These are phyloP conservation scores for Cercis canadensis DNA, from an alignment of 306 rosid genomes.

Conservation along the genomic window DNA sequence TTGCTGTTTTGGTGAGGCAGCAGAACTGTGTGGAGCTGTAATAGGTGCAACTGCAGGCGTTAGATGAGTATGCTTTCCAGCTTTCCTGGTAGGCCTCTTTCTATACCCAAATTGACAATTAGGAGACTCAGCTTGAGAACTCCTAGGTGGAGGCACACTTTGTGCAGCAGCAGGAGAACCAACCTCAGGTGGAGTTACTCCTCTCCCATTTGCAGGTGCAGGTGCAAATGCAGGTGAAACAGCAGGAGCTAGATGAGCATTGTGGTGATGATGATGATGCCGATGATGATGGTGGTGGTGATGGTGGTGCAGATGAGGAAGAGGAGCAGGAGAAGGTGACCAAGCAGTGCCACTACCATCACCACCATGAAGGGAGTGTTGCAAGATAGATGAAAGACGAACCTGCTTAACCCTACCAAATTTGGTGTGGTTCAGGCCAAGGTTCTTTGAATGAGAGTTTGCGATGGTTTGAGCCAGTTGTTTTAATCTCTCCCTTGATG, in stretches of 20 bases:
- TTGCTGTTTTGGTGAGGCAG: constrained; percentile 57
- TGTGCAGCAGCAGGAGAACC: constrained; percentile 56
- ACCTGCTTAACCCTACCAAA: constrained; percentile 96
- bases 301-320: constrained; percentile 46
- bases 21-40: constrained; percentile 42
- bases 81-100: constrained; percentile 51
- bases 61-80: constrained; percentile 49
- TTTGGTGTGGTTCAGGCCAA: constrained; percentile 83
- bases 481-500: constrained; percentile 69
- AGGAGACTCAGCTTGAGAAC: constrained; percentile 65
- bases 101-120: constrained; percentile 51
- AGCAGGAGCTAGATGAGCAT: constrained; percentile 55
- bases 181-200: constrained; percentile 49
- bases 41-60: constrained; percentile 62
- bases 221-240: constrained; percentile 53
- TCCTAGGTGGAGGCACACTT: constrained; percentile 55
- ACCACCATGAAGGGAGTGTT: constrained; percentile 72
- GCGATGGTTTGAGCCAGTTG: constrained; percentile 88
- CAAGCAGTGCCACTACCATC: constrained; percentile 48
- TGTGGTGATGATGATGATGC: constrained; percentile 63
- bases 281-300: constrained; percentile 51
- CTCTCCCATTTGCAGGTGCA: constrained; percentile 45
- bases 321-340: constrained; percentile 78
- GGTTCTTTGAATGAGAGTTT: constrained; percentile 72
- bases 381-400: constrained; percentile 73